A percentile compares a stretch with the other conserved stretches of the same genome.
phyloP scores from a whole-genome alignment of 208 protist species.

The Crithidia brevicula region DNA sequence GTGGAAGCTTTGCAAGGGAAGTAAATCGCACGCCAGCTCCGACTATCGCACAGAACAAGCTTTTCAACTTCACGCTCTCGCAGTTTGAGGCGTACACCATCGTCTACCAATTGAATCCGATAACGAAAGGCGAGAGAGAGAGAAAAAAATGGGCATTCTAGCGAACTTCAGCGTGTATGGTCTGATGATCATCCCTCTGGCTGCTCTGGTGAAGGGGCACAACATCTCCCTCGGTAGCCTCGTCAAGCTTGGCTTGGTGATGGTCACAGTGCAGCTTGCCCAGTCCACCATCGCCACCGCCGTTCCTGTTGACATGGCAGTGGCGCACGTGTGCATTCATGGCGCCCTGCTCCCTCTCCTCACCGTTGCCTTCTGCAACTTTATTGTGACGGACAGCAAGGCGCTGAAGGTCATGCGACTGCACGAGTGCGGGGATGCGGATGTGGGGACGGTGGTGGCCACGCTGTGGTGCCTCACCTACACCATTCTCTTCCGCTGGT shows the following conservation, averaged over 20 bases:
- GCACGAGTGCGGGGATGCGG: slow-evolving; percentile 34
- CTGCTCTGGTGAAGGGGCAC: slow-evolving; percentile 67
- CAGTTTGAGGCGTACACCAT: too few relatives aligned
- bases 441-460: slow-evolving; percentile 48
- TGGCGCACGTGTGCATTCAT: slow-evolving; percentile 27
- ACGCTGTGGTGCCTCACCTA: slow-evolving; percentile 62
- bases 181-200: slow-evolving; percentile 77
- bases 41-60: too few relatives aligned
- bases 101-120: too few relatives aligned
- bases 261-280: slow-evolving; percentile 51
- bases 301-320: slow-evolving; percentile 25
- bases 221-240: slow-evolving; percentile 47
- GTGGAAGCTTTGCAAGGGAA: too few relatives aligned
- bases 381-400: slow-evolving; percentile 59
- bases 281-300: slow-evolving; percentile 54
- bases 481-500: slow-evolving; percentile 72
- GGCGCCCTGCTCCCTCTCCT: slow-evolving; percentile 53
- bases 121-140: too few relatives aligned
- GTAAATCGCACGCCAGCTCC: too few relatives aligned
- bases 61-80: too few relatives aligned
- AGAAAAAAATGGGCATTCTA: slow-evolving; percentile 65
- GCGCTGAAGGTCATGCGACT: slow-evolving; percentile 56
- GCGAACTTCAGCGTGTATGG: slow-evolving; percentile 70
- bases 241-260: slow-evolving; percentile 42
- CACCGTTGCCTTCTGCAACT: slow-evolving; percentile 52